Percentiles rank a stretch among this genome's conserved stretches.
These are phyloP conservation scores for Mangifera indica DNA, from an alignment of 345 rosid species.

Conservation along the genomic window DNA sequence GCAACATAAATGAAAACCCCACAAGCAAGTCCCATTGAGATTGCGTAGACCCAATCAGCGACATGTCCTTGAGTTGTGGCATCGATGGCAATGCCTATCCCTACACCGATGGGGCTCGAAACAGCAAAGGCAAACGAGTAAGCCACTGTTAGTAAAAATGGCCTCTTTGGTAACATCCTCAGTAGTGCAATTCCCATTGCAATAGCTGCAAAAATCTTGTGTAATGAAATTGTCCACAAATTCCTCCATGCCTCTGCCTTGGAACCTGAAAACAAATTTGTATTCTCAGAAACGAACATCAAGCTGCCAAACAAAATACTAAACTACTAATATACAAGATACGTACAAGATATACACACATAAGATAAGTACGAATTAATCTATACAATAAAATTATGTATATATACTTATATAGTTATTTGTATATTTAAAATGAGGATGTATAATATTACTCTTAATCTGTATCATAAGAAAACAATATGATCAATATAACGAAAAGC, in stretches of 20 bases:
- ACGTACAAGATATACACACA: too few species aligned
- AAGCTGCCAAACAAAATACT: not conserved
- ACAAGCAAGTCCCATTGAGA: slow-evolving; percentile 83
- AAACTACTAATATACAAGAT: too few species aligned
- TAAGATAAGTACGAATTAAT: too few species aligned
- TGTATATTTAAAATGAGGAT: too few species aligned
- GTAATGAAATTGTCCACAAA: slow-evolving; percentile 82
- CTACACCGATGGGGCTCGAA: slow-evolving; percentile 74
- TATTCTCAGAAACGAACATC: not conserved
- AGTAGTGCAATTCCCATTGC: slow-evolving; percentile 89
- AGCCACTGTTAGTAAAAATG: slow-evolving; percentile 55
- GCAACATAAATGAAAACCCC: slow-evolving; percentile 81
- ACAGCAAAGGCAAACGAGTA: slow-evolving; percentile 81
- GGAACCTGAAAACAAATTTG: slow-evolving; percentile 29
- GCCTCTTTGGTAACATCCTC: slow-evolving; percentile 71
- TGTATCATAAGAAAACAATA: too few species aligned
- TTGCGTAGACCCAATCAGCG: slow-evolving; percentile 75
- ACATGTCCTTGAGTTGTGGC: slow-evolving; percentile 62
- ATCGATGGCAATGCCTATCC: slow-evolving; percentile 80
- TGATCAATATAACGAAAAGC: too few species aligned
- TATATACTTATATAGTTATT: too few species aligned
- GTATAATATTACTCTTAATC: too few species aligned
- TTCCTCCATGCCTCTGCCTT: slow-evolving; percentile 75
- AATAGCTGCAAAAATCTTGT: slow-evolving; percentile 82
- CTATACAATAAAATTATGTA: too few species aligned